These are phyloP conservation scores for Talaromyces sp. DNA, from an alignment of 2,329 filamentous ascomycete genomes.

Conservation along the genomic window DNA sequence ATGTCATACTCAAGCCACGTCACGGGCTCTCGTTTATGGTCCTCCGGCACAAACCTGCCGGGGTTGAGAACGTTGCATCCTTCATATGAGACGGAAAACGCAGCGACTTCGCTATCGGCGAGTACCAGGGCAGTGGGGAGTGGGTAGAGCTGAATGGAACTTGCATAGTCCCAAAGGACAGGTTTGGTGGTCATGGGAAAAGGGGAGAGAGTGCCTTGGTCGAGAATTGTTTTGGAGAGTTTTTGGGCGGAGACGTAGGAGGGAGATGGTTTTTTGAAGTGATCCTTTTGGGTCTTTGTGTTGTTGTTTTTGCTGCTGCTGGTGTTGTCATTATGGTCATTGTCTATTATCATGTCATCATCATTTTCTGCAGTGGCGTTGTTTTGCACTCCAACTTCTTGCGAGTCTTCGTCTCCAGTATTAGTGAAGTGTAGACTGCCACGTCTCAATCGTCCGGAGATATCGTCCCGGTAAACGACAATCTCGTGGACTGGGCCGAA, in stretches of 20 bases:
- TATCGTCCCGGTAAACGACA: conserved; percentile 80
- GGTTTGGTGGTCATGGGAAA: conserved; percentile 78
- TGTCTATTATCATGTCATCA: conserved; percentile 6
- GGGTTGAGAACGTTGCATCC: conserved; percentile 96
- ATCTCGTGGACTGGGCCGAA: conserved; percentile 89
- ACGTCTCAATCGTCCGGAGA: conserved; percentile 72
- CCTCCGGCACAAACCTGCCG: conserved; percentile 64
- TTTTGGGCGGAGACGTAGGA: conserved; percentile 58
- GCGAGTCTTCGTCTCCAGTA: not conserved
- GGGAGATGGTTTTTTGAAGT: conserved; percentile 20
- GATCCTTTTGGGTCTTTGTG: not conserved
- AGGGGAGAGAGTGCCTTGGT: conserved; percentile 83
- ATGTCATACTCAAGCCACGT: conserved; percentile 87
- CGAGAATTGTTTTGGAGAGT: conserved; percentile 84
- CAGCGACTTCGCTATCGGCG: conserved; percentile 73
- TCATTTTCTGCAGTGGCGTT: not conserved
- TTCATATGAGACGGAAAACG: conserved; percentile 88
- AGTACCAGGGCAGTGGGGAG: conserved; percentile 79
- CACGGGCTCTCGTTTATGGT: conserved; percentile 63
- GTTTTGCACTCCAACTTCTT: not conserved
- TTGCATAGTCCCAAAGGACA: conserved; percentile 83
- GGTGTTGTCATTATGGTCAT: conserved; percentile 1
- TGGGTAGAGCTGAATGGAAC: conserved; percentile 76
- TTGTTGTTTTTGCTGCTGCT: not conserved
- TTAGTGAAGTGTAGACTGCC: conserved; percentile 56